These are phyloP conservation scores for Przewalskia tangutica DNA, from an alignment of 257 asterid genomes.

Conservation along the genomic window DNA sequence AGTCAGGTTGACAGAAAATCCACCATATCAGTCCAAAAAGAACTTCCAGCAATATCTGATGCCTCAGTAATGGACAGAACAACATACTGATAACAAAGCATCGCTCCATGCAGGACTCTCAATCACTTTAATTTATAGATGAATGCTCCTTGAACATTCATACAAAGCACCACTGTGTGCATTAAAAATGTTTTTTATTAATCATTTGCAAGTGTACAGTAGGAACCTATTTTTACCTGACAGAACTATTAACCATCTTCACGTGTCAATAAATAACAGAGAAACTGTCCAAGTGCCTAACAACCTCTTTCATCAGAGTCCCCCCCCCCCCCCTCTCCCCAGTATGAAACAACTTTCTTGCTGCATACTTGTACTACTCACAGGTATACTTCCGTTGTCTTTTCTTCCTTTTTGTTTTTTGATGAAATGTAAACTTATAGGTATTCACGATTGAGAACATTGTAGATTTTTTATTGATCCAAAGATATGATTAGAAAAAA, in stretches of 20 bases:
- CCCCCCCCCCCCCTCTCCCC: not conserved
- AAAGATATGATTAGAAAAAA: not conserved
- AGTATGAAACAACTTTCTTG: not conserved
- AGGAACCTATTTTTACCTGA: not conserved
- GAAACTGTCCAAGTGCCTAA: not conserved
- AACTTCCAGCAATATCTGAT: not conserved
- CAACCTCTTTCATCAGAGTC: not conserved
- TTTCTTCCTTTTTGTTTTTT: not conserved
- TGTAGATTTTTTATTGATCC: not conserved
- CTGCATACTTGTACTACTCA: not conserved
- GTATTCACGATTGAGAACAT: not conserved
- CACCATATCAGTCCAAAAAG: not conserved
- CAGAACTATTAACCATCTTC: not conserved
- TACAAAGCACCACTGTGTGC: not conserved
- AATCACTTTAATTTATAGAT: not conserved
- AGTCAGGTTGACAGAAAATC: not conserved
- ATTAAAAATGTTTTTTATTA: not conserved
- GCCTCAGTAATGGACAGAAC: not conserved
- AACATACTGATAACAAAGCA: not conserved
- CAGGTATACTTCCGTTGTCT: not conserved
- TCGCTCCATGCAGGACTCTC: conserved; percentile 1
- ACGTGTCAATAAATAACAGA: not conserved
- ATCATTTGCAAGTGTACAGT: not conserved
- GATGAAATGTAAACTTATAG: not conserved
- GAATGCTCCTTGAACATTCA: not conserved